Percentiles rank a stretch among this genome's conserved stretches.
Conservation (phyloP, 495 filamentous ascomycete species). For the Gamarada debralockiae region DNA sequence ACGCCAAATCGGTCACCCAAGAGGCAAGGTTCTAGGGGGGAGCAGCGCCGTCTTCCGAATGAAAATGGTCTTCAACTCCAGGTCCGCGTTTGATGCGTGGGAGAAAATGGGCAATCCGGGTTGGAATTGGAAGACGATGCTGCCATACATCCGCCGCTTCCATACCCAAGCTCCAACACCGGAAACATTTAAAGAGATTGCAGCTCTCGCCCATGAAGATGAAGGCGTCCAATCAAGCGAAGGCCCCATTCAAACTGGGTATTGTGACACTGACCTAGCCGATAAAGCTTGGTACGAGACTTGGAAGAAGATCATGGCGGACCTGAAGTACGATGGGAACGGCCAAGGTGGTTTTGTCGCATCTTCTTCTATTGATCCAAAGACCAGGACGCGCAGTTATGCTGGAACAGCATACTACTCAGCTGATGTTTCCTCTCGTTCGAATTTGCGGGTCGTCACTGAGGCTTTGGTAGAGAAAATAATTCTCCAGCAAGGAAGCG, state of each 20-base stretch:
- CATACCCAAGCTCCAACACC: too few species aligned
- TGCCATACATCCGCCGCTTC: slow-evolving; percentile 31
- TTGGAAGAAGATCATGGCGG: not conserved
- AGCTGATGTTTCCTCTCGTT: slow-evolving; percentile 28
- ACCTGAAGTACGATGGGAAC: slow-evolving; percentile 28
- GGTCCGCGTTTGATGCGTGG: slow-evolving; percentile 30
- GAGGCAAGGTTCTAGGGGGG: slow-evolving; percentile 35
- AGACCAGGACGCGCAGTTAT: slow-evolving; percentile 29
- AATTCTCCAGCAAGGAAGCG: slow-evolving; percentile 30
- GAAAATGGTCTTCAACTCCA: slow-evolving; percentile 37
- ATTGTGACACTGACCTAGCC: slow-evolving; percentile 34
- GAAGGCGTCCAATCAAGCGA: slow-evolving; percentile 26
- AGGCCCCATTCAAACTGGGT: slow-evolving; percentile 30
- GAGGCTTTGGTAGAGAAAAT: slow-evolving; percentile 42
- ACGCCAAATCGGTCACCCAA: slow-evolving; percentile 13
- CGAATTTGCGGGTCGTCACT: slow-evolving; percentile 45
- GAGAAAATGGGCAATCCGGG: slow-evolving; percentile 32
- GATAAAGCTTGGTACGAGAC: not conserved
- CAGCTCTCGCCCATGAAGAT: slow-evolving; percentile 25
- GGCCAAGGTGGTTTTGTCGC: slow-evolving; percentile 27
- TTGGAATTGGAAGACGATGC: slow-evolving; percentile 35
- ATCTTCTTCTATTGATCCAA: slow-evolving; percentile 4
- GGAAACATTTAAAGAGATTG: slow-evolving; percentile 36
- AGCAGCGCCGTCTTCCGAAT: slow-evolving; percentile 51
- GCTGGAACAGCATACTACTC: slow-evolving; percentile 35